phyloP scores from a whole-genome alignment of 2,329 filamentous ascomycete genomes.

The Xenoacremonium recifei region DNA sequence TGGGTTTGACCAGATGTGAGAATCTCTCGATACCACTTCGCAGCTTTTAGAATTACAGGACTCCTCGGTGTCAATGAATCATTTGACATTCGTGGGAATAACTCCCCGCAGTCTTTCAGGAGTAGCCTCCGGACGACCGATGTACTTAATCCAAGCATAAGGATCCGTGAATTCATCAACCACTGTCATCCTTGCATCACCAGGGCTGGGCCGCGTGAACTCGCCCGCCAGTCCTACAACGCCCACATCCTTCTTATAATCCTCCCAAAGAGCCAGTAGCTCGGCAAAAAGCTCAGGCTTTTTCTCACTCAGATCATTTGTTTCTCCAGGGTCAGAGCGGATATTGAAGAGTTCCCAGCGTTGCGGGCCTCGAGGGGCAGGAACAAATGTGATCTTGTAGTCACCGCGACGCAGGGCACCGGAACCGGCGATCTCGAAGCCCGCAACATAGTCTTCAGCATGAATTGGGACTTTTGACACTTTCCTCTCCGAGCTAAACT shows the following conservation, averaged over 20 bases:
- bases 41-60: too few species aligned
- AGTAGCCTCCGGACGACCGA: constrained; percentile 3
- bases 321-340: constrained; percentile 31
- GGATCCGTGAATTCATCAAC: constrained; percentile 3
- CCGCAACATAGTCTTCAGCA: constrained; percentile 26
- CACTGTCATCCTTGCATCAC: background rate
- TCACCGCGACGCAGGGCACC: constrained; percentile 32
- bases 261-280: constrained; percentile 29
- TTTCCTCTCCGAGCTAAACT: constrained; percentile 17
- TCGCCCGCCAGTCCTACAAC: constrained; percentile 11
- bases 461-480: constrained; percentile 33
- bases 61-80: too few species aligned
- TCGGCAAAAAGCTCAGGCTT: constrained; percentile 26
- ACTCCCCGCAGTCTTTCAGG: too few species aligned
- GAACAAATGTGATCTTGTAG: constrained; percentile 32
- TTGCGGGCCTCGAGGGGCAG: constrained; percentile 24
- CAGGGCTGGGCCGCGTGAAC: background rate
- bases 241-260: constrained; percentile 30
- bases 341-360: constrained; percentile 34
- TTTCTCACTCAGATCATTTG: constrained; percentile 23
- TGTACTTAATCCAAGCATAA: constrained; percentile 12
- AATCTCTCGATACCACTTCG: too few species aligned
- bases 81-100: too few species aligned
- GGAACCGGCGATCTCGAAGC: constrained; percentile 35
- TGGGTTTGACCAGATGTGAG: too few species aligned